Percentiles rank a stretch among this genome's conserved stretches.
phyloP scores from a whole-genome alignment of 768 basidiomycete genomes.

The Lyophyllum decastes region DNA sequence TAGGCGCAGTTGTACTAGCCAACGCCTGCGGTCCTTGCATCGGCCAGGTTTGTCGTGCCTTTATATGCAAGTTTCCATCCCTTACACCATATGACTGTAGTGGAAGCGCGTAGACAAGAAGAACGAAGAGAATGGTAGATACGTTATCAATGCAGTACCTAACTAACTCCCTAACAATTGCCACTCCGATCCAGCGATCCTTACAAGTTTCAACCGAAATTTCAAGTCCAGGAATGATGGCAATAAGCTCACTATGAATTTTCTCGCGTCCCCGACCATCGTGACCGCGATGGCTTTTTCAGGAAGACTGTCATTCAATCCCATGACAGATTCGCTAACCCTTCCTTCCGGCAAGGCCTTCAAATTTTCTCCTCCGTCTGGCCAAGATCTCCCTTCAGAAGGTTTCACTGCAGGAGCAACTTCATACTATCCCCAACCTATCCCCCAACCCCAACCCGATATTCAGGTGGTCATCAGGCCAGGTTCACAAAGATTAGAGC shows the following conservation, averaged over 20 bases:
- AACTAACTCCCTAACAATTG: slow-evolving; percentile 6
- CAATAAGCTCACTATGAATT: slow-evolving; percentile 93
- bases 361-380: slow-evolving; percentile 82
- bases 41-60: slow-evolving; percentile 64
- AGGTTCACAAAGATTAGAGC: slow-evolving; percentile 82
- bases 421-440: slow-evolving; percentile 77
- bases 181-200: slow-evolving; percentile 61
- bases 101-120: slow-evolving; percentile 93
- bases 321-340: slow-evolving; percentile 71
- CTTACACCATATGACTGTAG: slow-evolving; percentile 33
- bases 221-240: slow-evolving; percentile 96
- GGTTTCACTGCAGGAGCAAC: slow-evolving; percentile 80
- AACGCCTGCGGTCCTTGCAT: slow-evolving; percentile 99
- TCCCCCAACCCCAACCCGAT: slow-evolving; percentile 73
- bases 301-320: slow-evolving; percentile 92
- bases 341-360: slow-evolving; percentile 75
- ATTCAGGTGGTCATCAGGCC: slow-evolving; percentile 77
- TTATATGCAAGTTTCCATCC: neutral
- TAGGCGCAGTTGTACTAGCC: slow-evolving; percentile 93
- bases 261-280: slow-evolving; percentile 94
- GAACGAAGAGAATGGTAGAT: slow-evolving; percentile 84
- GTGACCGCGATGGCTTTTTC: slow-evolving; percentile 98
- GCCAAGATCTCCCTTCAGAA: slow-evolving; percentile 77
- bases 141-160: neutral
- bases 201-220: slow-evolving; percentile 95